These are phyloP conservation scores for Solanum megistacrolobum DNA, from an alignment of 257 asterid species.

Conservation along the genomic window DNA sequence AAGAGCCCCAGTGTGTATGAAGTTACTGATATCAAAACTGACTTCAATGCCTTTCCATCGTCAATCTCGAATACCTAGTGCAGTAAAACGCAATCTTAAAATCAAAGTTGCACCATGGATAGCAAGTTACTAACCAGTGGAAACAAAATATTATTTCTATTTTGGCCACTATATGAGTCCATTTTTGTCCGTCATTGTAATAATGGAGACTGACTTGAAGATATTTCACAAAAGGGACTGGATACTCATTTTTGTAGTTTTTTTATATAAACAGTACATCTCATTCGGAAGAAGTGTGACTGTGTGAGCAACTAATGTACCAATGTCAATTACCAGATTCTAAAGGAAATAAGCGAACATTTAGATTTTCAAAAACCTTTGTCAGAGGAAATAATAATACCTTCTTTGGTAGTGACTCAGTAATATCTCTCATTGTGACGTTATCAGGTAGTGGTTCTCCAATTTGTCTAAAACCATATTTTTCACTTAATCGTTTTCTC, in stretches of 20 bases:
- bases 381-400: slow-evolving; percentile 15
- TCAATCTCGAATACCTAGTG: slow-evolving; percentile 85
- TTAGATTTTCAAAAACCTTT: background rate
- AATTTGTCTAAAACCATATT: slow-evolving; percentile 78
- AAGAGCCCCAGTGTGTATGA: slow-evolving; percentile 75
- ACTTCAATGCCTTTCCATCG: slow-evolving; percentile 80
- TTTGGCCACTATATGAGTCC: background rate
- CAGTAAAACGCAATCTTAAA: background rate
- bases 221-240: background rate
- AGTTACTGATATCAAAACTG: slow-evolving; percentile 66
- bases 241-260: background rate
- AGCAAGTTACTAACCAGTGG: background rate
- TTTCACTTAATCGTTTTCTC: slow-evolving; percentile 42
- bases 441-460: slow-evolving; percentile 89
- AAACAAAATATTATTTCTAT: background rate
- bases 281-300: background rate
- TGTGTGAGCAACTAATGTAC: background rate
- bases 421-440: slow-evolving; percentile 61
- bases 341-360: background rate
- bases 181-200: background rate
- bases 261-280: background rate
- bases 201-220: background rate
- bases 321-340: background rate
- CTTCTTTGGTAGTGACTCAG: slow-evolving; percentile 79
- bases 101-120: background rate